Base-by-base conservation (phyloP, 2,329 filamentous ascomycete species). In the Colletotrichum simmondsii region DNA sequence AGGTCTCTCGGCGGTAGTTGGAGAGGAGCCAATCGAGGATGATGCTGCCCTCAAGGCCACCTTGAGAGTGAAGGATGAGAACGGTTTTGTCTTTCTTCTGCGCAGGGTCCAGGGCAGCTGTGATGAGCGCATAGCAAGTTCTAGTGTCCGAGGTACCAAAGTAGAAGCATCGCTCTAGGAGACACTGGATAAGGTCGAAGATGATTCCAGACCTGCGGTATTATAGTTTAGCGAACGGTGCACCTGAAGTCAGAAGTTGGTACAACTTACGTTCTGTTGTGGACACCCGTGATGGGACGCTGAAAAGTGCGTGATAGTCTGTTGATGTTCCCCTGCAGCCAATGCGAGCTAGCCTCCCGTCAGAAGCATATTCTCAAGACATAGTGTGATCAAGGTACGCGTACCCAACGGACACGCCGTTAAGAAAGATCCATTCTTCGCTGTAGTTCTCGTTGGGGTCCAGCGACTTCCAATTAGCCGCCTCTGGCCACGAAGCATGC, bases 401-500 rank as follows among this genome's bases (percentile, higher is more conserved):
- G 72, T 81, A 91, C 89, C 88, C 89, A 42, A 87, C 87, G 11
- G 88, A 90, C 32, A 95, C 90, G 1, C 94, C 94, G 77, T 95
- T 95, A 64, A 95, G 81, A 78, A 93, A 95, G n/a, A 95, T 86
- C 94, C 94, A 96, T 77, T 92, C 88, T 82, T 95, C 93, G 65
- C 90, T 85, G 12, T 85, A 83, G 79, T 90, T 87, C 24, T 68
- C 49, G 10, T 73, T 35, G 26, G 53, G 53, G 53, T 32, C n/a
- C 24, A 63, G 46, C 11, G 60, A 60, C 4, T 70, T 60, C 70
- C 70, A 72, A 8, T 70, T 66, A 35, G 19, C 35, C 1, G 68
- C 37, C 42, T 73, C 26, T 83, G 80, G 2, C 90, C 85, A 75
- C 87, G 90, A 65, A 87, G 83, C 3, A 86, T 83, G 54, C 89